Evolutionary conservation across 805 yeast genomes (phyloP).

Genomic region (Candida silvicultrix): DNA sequence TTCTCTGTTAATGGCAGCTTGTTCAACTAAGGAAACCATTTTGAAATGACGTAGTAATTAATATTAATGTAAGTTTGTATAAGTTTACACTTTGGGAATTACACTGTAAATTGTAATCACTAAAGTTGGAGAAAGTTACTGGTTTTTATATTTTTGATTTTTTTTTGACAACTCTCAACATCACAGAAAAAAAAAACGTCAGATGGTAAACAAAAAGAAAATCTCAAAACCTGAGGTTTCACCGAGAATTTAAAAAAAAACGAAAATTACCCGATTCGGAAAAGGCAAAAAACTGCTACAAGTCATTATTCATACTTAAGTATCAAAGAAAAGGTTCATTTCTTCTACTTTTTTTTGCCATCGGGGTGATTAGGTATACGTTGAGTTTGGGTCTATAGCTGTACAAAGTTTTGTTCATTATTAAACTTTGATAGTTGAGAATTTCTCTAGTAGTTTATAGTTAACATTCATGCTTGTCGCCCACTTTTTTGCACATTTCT

Average conservation of each 20-base stretch:
- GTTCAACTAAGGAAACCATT: constrained; percentile 6
- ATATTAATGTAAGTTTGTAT: background rate
- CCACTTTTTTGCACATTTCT: background rate
- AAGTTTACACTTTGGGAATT: background rate
- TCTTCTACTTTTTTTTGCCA: too few species aligned
- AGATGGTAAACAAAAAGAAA: background rate
- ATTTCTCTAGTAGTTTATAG: too few species aligned
- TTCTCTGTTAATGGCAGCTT: constrained; percentile 11
- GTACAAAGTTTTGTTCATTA: too few species aligned
- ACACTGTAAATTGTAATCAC: background rate
- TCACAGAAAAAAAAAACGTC: background rate
- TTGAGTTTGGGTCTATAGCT: too few species aligned
- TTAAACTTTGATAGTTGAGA: too few species aligned
- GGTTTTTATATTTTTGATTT: background rate
- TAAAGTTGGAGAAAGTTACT: background rate
- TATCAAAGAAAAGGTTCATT: too few species aligned
- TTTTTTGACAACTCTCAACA: background rate
- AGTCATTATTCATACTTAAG: too few species aligned
- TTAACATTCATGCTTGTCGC: background rate
- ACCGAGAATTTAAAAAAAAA: background rate
- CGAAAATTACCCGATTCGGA: background rate
- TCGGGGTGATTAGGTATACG: too few species aligned
- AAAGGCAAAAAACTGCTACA: background rate
- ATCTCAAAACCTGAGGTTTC: background rate
- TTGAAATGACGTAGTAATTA: background rate